phyloP scores from a whole-genome alignment of 2,329 filamentous ascomycete genomes.

The Neofusicoccum parvum region DNA sequence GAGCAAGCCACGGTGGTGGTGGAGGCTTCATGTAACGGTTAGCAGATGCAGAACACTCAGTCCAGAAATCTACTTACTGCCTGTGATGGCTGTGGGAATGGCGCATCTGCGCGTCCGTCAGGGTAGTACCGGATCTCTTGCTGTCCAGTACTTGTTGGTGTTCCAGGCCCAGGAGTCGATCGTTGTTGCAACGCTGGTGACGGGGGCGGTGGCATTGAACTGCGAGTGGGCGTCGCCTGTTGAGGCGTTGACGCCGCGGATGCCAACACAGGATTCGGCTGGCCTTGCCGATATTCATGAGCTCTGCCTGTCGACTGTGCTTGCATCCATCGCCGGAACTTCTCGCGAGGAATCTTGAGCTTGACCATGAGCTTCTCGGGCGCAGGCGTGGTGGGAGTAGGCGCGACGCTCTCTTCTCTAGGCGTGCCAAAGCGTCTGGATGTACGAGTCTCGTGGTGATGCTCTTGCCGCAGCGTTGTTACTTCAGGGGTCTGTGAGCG shows the following conservation, averaged over 20 bases:
- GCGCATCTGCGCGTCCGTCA: constrained; percentile 67
- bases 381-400: constrained; percentile 54
- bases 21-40: constrained; percentile 62
- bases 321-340: constrained; percentile 66
- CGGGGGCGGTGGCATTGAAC: constrained; percentile 59
- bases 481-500: constrained; percentile 88
- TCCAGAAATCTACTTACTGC: not conserved
- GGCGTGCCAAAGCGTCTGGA: constrained; percentile 63
- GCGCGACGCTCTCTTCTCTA: constrained; percentile 77
- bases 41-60: not conserved
- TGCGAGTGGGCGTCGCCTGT: constrained; percentile 53
- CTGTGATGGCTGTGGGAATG: constrained; percentile 57
- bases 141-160: constrained; percentile 39
- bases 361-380: constrained; percentile 60
- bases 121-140: constrained; percentile 38
- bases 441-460: constrained; percentile 73
- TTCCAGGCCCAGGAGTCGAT: constrained; percentile 33
- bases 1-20: constrained; percentile 81
- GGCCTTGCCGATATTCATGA: constrained; percentile 39
- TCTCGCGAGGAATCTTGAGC: constrained; percentile 72
- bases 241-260: constrained; percentile 50
- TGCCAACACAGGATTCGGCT: constrained; percentile 49
- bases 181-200: constrained; percentile 47
- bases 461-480: constrained; percentile 42
- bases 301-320: constrained; percentile 52